Base-by-base conservation (phyloP, 2,329 filamentous ascomycete genomes). In the Myriosclerotinia duriaeana region DNA sequence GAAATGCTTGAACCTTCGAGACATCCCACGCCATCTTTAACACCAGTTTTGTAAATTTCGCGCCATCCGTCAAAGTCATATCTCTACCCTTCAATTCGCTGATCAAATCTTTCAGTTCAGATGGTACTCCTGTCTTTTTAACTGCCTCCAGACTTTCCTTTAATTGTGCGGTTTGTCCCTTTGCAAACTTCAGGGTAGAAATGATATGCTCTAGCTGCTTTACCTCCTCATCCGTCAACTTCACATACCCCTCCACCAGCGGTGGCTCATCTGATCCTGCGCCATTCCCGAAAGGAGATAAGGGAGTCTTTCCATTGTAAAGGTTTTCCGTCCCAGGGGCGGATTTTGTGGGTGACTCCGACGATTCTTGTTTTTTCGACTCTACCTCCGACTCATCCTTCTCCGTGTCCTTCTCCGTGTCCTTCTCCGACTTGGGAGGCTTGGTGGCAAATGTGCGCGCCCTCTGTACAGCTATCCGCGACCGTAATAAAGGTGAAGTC, bases 41-140 rank as follows among this genome's bases (percentile, higher is more conserved):
- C 44, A 68, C 73, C 66, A 77, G 78, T 77, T 61, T 80, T 68
- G 66, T 77, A 69, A 71, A 73, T 72, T 72, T 76, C 20, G 70
- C 71, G 22, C 71, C 73, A n/a, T 66, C 65, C 22, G 70, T 67
- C 34, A 76, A 69, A 46, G 70, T 72, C 69, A 72, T 67, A 53
- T 67, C 69, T 66, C 75, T 71, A 66, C 71, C 71, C 56, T 67
- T 74, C 50, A 72, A 69, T 26, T 73, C 71, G 34, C 72, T 75
- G 64, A 72, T 74, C 69, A 75, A 76, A 66, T 74, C 83, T 77
- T 36, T 81, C 79, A 74, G 79, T 76, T 78, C 91, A 30, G 79
- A 73, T 0, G 92, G 91, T 20, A 92, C 85, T 12, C 92, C 92
- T 53, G 87, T 82, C 68, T 83, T 82, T 78, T 88, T 86, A 68